Evolutionary conservation across 164 flowering plant species (phyloP), one percentile per base, ranked within the genome.

Genomic region (Protea cynaroides): DNA sequence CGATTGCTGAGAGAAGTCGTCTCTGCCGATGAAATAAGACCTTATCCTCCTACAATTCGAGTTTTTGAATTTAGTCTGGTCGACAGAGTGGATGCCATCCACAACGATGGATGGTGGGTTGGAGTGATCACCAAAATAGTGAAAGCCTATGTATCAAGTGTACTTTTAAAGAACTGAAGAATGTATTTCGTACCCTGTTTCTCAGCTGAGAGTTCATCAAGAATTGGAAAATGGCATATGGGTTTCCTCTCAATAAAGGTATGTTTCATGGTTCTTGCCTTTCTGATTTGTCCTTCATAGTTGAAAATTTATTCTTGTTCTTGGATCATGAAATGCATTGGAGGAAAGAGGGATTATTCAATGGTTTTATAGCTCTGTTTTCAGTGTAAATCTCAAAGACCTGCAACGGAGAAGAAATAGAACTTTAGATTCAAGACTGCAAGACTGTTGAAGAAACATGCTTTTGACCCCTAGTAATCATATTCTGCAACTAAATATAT

Each of bases 51-150:
- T 55, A 65, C 34, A 51, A 54, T 65, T 17, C 15, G 14, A 25
- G 59, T 24, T 0, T 13, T 24, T 14, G 23, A 43, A 13, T 71
- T 54, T 21, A 21, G 21, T 7, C 0, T 43, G 10, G 49, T 34
- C 3, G 69, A 65, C 23, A 19, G 13, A 8, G 65, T 71, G 10
- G 74, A 71, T 56, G 74, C 23, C 4, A 65, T 19, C n/a, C 65
- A 55, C 19, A 71, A 65, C 25, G 74, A 71, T 49, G 74, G 74
- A 4, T 71, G 74, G 74, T 71, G 74, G 74, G 58, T 61, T 11
- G 69, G 62, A 22, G 47, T 17, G 47, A 49, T 60, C 10, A 56
- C 24, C n/a, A 40, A 37, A 0, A 46, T 15, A 29, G 12, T 10
- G 8, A 34, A n/a, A 9, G n/a, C 14, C 53, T 0, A n/a, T 6